These are phyloP conservation scores for Monilinia aucupariae DNA, from an alignment of 2,329 filamentous ascomycete species.

Conservation along the genomic window DNA sequence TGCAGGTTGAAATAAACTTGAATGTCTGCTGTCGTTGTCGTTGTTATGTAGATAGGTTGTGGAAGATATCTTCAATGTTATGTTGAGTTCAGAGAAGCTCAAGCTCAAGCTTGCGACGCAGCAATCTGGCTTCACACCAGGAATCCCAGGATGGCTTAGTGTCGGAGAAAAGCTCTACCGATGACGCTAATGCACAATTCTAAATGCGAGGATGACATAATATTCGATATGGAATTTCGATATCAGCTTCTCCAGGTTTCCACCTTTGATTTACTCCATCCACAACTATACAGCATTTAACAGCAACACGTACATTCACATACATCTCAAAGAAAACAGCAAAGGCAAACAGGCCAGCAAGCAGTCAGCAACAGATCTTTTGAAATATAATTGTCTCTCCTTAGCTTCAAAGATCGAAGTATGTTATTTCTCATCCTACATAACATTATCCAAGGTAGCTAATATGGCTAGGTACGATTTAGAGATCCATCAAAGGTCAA, in stretches of 20 bases:
- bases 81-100: not conserved
- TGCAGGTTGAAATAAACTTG: not conserved
- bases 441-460: not conserved
- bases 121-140: constrained; percentile 23
- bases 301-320: not conserved
- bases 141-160: constrained; percentile 11
- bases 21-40: not conserved
- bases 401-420: not conserved
- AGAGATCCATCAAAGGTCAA: not conserved
- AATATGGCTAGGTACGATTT: not conserved
- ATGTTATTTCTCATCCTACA: not conserved
- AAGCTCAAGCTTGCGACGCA: constrained; percentile 20
- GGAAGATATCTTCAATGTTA: not conserved
- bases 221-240: not conserved
- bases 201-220: constrained; percentile 6
- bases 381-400: not conserved
- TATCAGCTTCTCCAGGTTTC: constrained; percentile 10
- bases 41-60: not conserved
- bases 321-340: not conserved
- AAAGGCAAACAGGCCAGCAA: not conserved
- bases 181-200: constrained; percentile 17
- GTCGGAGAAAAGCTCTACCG: constrained; percentile 20
- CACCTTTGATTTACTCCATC: not conserved
- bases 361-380: not conserved
- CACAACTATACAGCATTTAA: not conserved